Evolutionary conservation across 2,329 filamentous ascomycete species (phyloP), one percentile per base, ranked within the genome.

Genomic region (Paramyrothecium sp.): DNA sequence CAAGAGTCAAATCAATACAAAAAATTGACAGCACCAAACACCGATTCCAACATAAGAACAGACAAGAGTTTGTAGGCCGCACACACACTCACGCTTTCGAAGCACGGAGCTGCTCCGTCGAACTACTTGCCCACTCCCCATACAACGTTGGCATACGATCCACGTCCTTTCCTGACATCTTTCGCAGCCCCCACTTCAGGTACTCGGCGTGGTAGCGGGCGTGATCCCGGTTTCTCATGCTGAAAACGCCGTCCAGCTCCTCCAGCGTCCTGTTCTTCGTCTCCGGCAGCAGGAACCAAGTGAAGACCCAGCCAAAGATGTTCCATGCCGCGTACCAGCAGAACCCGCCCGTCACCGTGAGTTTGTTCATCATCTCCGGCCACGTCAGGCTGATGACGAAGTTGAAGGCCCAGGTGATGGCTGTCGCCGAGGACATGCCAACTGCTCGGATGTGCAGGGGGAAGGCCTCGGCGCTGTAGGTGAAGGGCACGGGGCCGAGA

Each of bases 221-320:
- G 56, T 79, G 78, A 51, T 73, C 76, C 54, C 69, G 65, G 58
- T 70, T 73, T 19, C 73, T 72, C 13, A 80, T 73, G 7, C 71
- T 71, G 51, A 81, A 82, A 54, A 81, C 75, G 44, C 77, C 75
- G 65, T 81, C 78, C 41, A 81, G 73, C 53, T 81, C 78, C 62
- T 81, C 79, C 3, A 81, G 72, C 0, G 78, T 79, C 56, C 76
- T 72, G 53, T 78, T 75, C 69, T 81, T 81, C 16, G 79, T 81
- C 68, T 81, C 79, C 7, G 79, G 79, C 0, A 82, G 73, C 50
- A 80, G 71, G 58, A 80, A 73, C 67, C 80, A 80, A 60, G 80
- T 79, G 62, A 81, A 73, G 53, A 76, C 55, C 62, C 79, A 75
- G 1, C 78, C 78, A 2, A 77, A 58, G 4, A 77, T 54, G 64